These are phyloP conservation scores for Atalantia buxifolia DNA, from an alignment of 345 rosid genomes.

Conservation along the genomic window DNA sequence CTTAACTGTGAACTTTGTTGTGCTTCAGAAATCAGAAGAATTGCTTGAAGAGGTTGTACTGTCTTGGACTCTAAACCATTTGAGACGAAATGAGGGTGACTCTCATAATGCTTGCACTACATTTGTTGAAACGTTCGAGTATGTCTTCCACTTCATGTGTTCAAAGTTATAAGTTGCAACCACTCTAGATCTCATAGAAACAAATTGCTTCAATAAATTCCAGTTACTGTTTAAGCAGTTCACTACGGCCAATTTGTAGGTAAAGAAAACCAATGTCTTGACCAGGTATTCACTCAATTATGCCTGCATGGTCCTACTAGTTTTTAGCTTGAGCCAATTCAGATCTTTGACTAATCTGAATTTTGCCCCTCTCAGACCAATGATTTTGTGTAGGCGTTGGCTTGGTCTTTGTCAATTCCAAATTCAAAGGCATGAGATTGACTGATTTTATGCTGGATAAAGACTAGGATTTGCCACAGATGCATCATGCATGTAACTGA, in stretches of 20 bases:
- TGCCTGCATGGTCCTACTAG: neutral
- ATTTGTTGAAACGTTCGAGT: conserved; percentile 82
- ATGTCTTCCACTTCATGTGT: conserved; percentile 28
- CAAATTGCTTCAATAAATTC: neutral
- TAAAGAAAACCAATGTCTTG: neutral
- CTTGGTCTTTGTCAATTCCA: neutral
- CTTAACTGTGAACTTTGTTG: conserved; percentile 22
- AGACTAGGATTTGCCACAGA: neutral
- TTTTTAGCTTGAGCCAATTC: neutral
- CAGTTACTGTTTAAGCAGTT: neutral
- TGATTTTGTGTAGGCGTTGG: neutral
- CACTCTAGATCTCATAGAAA: conserved; percentile 3
- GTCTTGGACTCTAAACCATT: conserved; percentile 69
- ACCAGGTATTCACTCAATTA: neutral
- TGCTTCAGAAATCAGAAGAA: conserved; percentile 88
- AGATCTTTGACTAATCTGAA: neutral
- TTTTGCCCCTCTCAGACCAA: neutral
- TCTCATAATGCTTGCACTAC: conserved; percentile 50
- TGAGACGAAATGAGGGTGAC: conserved; percentile 38
- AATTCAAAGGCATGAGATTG: neutral
- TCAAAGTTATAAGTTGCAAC: neutral
- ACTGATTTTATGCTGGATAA: neutral
- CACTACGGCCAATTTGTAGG: neutral
- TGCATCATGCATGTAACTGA: neutral
- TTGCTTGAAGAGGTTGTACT: conserved; percentile 88